Base-by-base conservation (phyloP, 331 rosid species). In the Telfairia occidentalis region DNA sequence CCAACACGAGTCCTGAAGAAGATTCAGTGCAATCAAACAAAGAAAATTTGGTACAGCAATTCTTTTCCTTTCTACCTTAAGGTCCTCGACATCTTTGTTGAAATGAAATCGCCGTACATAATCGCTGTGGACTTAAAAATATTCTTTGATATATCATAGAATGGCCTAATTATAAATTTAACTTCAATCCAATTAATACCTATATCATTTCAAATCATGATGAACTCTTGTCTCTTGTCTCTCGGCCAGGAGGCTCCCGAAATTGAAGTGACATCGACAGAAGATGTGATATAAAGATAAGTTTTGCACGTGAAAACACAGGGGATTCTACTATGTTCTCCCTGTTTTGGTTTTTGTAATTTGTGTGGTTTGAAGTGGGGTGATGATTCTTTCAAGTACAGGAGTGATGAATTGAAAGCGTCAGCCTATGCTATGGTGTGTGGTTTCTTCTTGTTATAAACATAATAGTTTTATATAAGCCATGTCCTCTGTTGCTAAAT, bases 31-130 rank as follows among this genome's bases (percentile, higher is more conserved):
- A 76, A 60, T 96, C 80, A 73, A 84, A 92, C 92, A 92, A 92
- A 87, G 96, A 92, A 83, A 92, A 92, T 69, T 76, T 87, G 97
- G 97, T 88, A 85, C 71, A 19, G 10, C 7, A 11, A 66, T 75
- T 40, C 16, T n/a, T 28, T 49, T 43, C 16, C 70, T 9, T 43
- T 45, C 9, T 50, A 11, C 9, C n/a, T 21, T 13, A 13, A 66
- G 12, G 2, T 18, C 71, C 26, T 9, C 24, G 26, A 15, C 13
- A 24, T 40, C n/a, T 53, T 4, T 32, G 48, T 26, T 45, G 3
- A 34, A 16, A 26, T 16, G 13, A 35, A 21, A 19, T 63, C n/a
- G 4, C 11, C 0, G 5, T 24, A 9, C 9, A 43, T 66, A 42
- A 63, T 35, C 29, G 13, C 19, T 0, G 2, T 54, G 13, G 23